Evolutionary conservation across 164 flowering plant species (phyloP).

Genomic region (Vitis vinifera): DNA sequence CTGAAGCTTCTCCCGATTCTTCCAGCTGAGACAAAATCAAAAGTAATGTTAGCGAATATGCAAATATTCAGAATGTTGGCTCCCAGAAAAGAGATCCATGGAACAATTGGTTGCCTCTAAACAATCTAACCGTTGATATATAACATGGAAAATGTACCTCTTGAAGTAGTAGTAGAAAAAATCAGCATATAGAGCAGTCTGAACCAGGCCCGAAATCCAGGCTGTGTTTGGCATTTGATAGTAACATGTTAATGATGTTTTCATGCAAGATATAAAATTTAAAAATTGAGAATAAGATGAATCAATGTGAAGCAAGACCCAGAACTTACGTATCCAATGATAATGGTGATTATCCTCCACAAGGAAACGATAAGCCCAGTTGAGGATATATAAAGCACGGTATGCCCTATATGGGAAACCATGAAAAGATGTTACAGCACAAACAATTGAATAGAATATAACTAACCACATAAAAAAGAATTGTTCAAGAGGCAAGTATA

Average conservation of each 20-base stretch:
- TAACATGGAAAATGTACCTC: constrained; percentile 35
- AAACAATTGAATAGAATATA: not conserved
- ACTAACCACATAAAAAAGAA: no score
- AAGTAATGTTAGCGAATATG: not conserved
- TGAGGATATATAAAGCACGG: constrained; percentile 52
- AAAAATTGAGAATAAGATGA: not conserved
- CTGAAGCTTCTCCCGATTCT: constrained; percentile 48
- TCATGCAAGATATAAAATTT: not conserved
- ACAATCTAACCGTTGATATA: not conserved
- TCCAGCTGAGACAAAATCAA: constrained; percentile 44
- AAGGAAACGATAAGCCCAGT: constrained; percentile 62
- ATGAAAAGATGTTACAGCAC: not conserved
- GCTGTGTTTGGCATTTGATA: constrained; percentile 35
- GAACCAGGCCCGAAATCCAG: constrained; percentile 65
- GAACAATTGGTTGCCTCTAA: not conserved
- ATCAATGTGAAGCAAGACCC: not conserved
- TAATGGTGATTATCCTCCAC: constrained; percentile 25
- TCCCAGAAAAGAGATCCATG: not conserved
- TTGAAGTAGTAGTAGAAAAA: constrained; percentile 70
- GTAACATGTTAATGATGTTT: not conserved
- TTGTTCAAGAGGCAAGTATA: no score
- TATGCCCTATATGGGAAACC: constrained; percentile 40
- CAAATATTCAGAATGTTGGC: not conserved
- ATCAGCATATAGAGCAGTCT: constrained; percentile 70
- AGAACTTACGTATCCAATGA: constrained; percentile 61